These are phyloP conservation scores for Linnemannia schmuckeri DNA, from an alignment of 192 early-diverging fungal genomes.

Conservation along the genomic window DNA sequence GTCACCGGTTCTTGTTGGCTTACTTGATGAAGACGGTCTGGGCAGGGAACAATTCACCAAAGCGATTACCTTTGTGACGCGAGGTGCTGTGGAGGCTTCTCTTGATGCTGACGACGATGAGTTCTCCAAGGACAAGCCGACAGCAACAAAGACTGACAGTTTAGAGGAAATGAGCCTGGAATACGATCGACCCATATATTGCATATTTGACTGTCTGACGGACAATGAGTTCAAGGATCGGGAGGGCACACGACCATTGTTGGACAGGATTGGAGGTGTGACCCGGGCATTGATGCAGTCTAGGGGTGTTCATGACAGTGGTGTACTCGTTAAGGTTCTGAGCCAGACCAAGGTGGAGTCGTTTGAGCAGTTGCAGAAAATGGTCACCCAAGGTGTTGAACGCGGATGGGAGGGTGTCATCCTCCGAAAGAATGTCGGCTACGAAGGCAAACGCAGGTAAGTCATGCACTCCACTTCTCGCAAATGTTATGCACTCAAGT, in stretches of 20 bases:
- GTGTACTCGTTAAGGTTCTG: constrained; percentile 24
- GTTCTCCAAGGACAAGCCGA: background rate
- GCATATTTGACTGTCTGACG: constrained; percentile 63
- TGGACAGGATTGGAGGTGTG: constrained; percentile 42
- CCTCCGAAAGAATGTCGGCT: constrained; percentile 60
- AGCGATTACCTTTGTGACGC: constrained; percentile 24
- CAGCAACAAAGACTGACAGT: background rate
- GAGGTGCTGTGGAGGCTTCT: background rate
- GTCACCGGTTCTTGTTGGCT: background rate
- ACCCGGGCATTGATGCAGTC: constrained; percentile 1
- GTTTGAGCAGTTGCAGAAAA: constrained; percentile 48
- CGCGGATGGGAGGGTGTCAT: constrained; percentile 71
- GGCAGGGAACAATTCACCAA: constrained; percentile 32
- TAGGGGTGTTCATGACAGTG: background rate
- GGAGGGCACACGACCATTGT: constrained; percentile 28
- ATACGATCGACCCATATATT: constrained; percentile 55
- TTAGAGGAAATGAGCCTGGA: background rate
- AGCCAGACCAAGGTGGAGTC: constrained; percentile 38
- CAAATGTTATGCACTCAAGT: background rate
- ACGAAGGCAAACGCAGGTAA: constrained; percentile 68
- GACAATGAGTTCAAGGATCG: constrained; percentile 48
- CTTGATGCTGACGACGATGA: constrained; percentile 11
- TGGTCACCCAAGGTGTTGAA: constrained; percentile 26
- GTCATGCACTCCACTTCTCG: background rate
- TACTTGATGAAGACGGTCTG: constrained; percentile 10